Evolutionary conservation across 768 basidiomycete genomes (phyloP).

Genomic region (Leccinellum luteum): DNA sequence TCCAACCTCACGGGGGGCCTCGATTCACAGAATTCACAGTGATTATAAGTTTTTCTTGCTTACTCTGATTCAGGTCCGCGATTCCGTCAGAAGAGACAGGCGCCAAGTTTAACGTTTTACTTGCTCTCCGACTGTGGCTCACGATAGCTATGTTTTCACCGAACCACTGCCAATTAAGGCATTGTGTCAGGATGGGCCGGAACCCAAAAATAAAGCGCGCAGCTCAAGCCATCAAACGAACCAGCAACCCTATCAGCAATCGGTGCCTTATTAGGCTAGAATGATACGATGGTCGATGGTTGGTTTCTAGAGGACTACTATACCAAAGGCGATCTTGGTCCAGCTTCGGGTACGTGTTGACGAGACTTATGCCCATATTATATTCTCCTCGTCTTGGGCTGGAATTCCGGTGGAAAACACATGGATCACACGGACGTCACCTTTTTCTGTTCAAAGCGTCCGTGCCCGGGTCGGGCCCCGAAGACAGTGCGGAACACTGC

Average conservation of each 20-base stretch:
- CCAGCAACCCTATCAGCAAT: background rate
- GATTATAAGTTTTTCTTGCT: constrained; percentile 26
- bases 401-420: background rate
- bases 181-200: background rate
- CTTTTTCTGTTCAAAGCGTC: background rate
- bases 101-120: constrained; percentile 17
- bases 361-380: background rate
- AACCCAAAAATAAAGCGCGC: background rate
- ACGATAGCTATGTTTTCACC: background rate
- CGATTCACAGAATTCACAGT: background rate
- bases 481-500: background rate
- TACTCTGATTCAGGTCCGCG: constrained; percentile 23
- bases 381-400: background rate
- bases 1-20: background rate
- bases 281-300: background rate
- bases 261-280: background rate
- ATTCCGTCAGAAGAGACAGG: constrained; percentile 39
- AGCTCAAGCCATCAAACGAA: background rate
- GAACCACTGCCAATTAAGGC: background rate
- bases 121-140: background rate
- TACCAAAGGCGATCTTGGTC: background rate
- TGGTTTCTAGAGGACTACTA: background rate
- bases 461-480: background rate
- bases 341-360: too few species aligned
- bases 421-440: background rate